Evolutionary conservation across 2,329 filamentous ascomycete genomes (phyloP).

Genomic region (Fusarium hainanense): DNA sequence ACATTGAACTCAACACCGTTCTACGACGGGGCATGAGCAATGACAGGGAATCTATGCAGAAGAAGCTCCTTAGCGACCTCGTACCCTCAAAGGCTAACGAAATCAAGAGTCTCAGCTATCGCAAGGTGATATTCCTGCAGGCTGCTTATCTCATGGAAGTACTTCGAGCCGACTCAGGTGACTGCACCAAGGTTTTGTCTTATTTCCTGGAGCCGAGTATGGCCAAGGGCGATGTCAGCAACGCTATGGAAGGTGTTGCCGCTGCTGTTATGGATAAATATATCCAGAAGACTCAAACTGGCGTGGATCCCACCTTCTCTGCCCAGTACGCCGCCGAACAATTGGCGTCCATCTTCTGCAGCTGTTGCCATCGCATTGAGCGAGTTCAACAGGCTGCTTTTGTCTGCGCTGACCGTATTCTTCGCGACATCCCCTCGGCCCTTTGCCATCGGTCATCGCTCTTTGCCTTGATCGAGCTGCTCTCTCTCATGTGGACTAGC

Average conservation of each 20-base stretch:
- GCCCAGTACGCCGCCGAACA: slow-evolving; percentile 91
- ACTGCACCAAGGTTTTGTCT: slow-evolving; percentile 87
- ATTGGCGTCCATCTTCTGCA: slow-evolving; percentile 84
- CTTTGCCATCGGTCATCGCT: slow-evolving; percentile 90
- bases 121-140: slow-evolving; percentile 91
- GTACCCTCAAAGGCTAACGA: slow-evolving; percentile 82
- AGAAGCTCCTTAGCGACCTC: slow-evolving; percentile 78
- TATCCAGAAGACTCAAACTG: slow-evolving; percentile 77
- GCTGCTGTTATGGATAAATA: slow-evolving; percentile 82
- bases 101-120: slow-evolving; percentile 85
- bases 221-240: slow-evolving; percentile 71
- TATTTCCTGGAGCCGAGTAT: slow-evolving; percentile 96
- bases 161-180: slow-evolving; percentile 84
- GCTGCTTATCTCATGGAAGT: slow-evolving; percentile 91
- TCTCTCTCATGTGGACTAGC: slow-evolving; percentile 94
- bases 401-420: slow-evolving; percentile 84
- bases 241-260: slow-evolving; percentile 72
- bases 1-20: slow-evolving; percentile 95
- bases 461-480: slow-evolving; percentile 89
- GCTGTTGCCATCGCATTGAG: slow-evolving; percentile 93
- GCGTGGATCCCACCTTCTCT: slow-evolving; percentile 81
- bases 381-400: slow-evolving; percentile 90
- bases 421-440: slow-evolving; percentile 85
- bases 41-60: slow-evolving; percentile 82
- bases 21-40: slow-evolving; percentile 86